Evolutionary conservation across 1,139 yeast genomes (phyloP), one percentile per base, ranked within the genome.

Genomic region (Kodamaea derodonti): DNA sequence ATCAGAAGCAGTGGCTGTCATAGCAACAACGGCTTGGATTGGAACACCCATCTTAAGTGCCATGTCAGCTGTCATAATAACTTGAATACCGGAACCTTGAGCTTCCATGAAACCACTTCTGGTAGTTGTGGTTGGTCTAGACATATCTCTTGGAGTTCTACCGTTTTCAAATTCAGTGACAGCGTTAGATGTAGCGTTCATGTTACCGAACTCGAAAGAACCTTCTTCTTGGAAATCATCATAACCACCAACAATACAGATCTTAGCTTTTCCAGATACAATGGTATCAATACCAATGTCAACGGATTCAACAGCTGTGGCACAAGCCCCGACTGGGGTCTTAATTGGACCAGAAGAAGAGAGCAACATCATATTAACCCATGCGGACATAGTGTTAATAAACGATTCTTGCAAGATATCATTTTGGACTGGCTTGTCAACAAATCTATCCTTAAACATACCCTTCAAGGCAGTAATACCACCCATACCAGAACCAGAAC

Each of bases 221-320:
- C 97, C 97, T 71, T 92, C 98, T 69, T 92, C 98, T 69, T 88
- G 96, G 94, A 92, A 90, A 59, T 92, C 98, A 72, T 92, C 98
- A 60, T 86, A 88, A 69, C 98, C 98, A 76, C 98, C 98, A 53
- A 90, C 97, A 57, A 92, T 74, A 64, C 92, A 88, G 53, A 92
- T 79, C 78, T 87, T 88, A 40, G 98, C 98, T 67, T 90, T 88
- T 49, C 96, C 96, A 36, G 87, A 69, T 52, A 84, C 66, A 52
- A 92, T 88, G 36, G 96, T 85, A 69, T 92, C 98, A 50, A 84
- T 79, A 78, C 97, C 98, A 54, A 78, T 77, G 60, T 92, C 98
- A 49, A 94, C 87, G 43, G 98, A 92, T 72, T 92, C 98, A 45
- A 94, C 84, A 39, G 98, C 94, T 49, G 98, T 92, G 34, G 98